Base-by-base conservation (phyloP, 2,329 filamentous ascomycete genomes). In the Fusarium sp. region DNA sequence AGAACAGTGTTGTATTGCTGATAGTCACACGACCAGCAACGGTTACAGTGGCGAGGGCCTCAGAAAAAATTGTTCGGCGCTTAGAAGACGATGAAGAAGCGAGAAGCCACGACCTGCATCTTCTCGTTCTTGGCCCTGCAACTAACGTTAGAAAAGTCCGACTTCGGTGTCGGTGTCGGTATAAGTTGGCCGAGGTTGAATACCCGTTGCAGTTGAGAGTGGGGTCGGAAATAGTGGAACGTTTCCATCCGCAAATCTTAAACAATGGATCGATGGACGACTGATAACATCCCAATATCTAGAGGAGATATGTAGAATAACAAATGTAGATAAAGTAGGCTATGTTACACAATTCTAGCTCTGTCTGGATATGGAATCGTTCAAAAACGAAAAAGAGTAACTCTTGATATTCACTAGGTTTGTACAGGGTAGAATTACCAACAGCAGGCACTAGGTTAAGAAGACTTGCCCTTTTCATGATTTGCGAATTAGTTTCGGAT, bases 21-120 rank as follows among this genome's bases (percentile, higher is more conserved):
- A 52, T 25, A 52, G 22, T 20, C 62, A 72, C 51, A 59, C 59
- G 55, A 49, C 51, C 47, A 53, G 41, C n/a, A 51, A 40, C 34
- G 44, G 25, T 65, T 70, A n/a, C 45, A 29, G 68, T 70, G 68
- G 68, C 68, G 60, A 70, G 56, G 59, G 59, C 59, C 64, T 71
- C 64, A 65, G 18, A 63, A 32, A 16, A 30, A 55, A 18, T 40
- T 51, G 53, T 64, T 70, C 51, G 64, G 60, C 61, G 63, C 60
- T 65, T 67, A 52, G 40, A 34, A 54, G 22, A n/a, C 16, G 47
- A 53, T 30, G 22, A 46, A 55, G 51, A 61, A 61, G 51, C 67
- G 58, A 71, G 63, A 45, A 47, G 54, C 16, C 64, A 43, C 55
- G 63, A 67, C 66, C 58, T 74, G 62, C 55, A 68, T 69, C 51